Conservation (phyloP, 768 basidiomycete genomes). For the Pulveroboletus frians region DNA sequence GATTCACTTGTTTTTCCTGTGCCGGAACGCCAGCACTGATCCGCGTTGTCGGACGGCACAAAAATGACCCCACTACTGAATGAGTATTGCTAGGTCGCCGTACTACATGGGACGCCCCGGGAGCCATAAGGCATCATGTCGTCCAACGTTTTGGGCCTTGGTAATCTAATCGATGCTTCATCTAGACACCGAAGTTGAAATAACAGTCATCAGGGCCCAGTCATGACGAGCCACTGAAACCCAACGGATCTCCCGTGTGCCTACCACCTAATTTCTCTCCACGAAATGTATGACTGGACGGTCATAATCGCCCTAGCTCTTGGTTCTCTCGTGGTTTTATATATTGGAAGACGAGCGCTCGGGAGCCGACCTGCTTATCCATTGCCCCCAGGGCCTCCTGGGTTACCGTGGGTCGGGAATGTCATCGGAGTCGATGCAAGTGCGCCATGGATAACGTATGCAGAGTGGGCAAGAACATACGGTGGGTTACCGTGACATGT, state of each 20-base stretch:
- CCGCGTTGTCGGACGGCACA: too few species aligned
- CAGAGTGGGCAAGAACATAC: slow-evolving; percentile 7
- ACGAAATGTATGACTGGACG: slow-evolving; percentile 5
- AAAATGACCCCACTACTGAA: too few species aligned
- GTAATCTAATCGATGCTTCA: background rate
- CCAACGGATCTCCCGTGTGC: background rate
- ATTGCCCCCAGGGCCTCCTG: slow-evolving; percentile 10
- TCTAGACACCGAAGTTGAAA: too few species aligned
- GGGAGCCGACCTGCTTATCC: background rate
- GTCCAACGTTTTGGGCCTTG: background rate
- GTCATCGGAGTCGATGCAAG: background rate
- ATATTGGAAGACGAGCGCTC: background rate
- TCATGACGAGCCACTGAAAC: too few species aligned
- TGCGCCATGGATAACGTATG: slow-evolving; percentile 8
- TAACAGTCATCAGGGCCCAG: too few species aligned
- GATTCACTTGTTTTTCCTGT: too few species aligned
- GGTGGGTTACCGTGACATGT: background rate
- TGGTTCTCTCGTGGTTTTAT: background rate
- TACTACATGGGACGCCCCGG: too few species aligned
- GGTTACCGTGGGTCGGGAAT: slow-evolving; percentile 8
- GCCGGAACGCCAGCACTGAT: too few species aligned
- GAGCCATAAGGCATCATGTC: too few species aligned
- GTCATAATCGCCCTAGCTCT: background rate
- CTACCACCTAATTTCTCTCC: background rate
- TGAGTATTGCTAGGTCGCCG: too few species aligned